Base-by-base conservation (phyloP, 2,329 filamentous ascomycete species). In the Pezicula carpinea region DNA sequence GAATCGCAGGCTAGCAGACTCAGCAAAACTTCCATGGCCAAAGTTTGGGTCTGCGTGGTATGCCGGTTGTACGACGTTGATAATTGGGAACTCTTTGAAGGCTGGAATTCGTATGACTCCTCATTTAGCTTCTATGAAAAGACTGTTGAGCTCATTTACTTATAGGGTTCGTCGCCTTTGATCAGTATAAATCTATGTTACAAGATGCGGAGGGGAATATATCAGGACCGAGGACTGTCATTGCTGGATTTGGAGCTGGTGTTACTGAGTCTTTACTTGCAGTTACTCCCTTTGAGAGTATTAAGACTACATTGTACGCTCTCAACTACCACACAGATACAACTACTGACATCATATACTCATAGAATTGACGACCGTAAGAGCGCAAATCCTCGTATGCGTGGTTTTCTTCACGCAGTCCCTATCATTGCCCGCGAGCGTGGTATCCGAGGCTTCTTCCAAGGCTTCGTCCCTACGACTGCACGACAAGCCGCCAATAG, bases 1-100 rank as follows among this genome's bases (percentile, higher is more conserved):
- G 62, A 99, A 99, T 68, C 82, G 85, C 57, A 82, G 84, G 59
- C 75, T 97, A 61, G 76, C 87, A 41, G 83, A 86, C 46, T 85
- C 84, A 39, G 76, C 95, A 74, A 96, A 95, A 73, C 79, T 96
- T 23, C 90, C 92, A 44, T 96, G 89, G 87, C 93, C 93, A 36
- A 88, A 89, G 10, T 97, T 97, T 62, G 93, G 93, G 41, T 75
- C 71, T 59, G 89, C 95, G 68, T 99, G 93, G 93, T 99, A 99
- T 68, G 92, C 93, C 11, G 93, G 93, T 32, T 99, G 93, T 72
- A 97, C 93, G 39, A 97, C 93, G 22, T 72, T 96, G 64, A 95
- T 99, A 50, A 89, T 97, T 57, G 93, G 93, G 51, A 99, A 99
- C 71, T 95, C 90, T 44, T 77, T 93, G 65, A 99, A 99, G 73